Conservation (phyloP, 2,329 filamentous ascomycete genomes). For the Clarireedia homoeocarpa region DNA sequence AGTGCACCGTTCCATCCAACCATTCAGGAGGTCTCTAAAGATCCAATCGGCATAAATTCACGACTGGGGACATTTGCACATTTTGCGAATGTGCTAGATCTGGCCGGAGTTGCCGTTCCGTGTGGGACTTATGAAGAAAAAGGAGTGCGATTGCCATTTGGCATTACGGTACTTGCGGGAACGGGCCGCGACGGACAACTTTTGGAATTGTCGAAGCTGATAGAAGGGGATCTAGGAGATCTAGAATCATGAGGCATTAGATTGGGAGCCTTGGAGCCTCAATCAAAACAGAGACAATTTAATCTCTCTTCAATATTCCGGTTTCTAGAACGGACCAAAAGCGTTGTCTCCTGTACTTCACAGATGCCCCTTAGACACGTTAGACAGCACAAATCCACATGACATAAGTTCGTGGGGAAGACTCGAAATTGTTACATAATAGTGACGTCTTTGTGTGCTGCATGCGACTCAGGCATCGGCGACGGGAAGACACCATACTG, state of each 20-base stretch:
- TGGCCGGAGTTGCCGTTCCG: constrained; percentile 35
- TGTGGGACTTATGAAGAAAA: constrained; percentile 19
- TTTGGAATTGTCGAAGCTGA: constrained; percentile 28
- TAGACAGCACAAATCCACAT: too few species aligned
- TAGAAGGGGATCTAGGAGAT: constrained; percentile 22
- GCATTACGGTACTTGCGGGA: constrained; percentile 35
- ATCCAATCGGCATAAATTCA: constrained; percentile 42
- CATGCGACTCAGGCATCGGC: too few species aligned
- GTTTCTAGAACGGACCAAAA: too few species aligned
- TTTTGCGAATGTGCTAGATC: constrained; percentile 47
- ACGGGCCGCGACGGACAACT: constrained; percentile 34
- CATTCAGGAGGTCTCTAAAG: constrained; percentile 40
- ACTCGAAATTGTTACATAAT: too few species aligned
- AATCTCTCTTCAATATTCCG: too few species aligned
- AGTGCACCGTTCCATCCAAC: constrained; percentile 41
- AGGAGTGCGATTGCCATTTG: constrained; percentile 33
- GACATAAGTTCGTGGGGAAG: too few species aligned
- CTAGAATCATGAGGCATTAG: constrained; percentile 7
- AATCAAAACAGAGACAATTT: too few species aligned
- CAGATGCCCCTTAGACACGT: too few species aligned
- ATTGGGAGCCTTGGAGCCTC: too few species aligned
- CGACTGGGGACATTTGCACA: constrained; percentile 43
- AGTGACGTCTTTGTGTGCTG: too few species aligned
- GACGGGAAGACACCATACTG: too few species aligned
- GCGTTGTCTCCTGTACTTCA: too few species aligned